Evolutionary conservation across 139 green algal species (phyloP).

Genomic region (Ostreobium quekettii): DNA sequence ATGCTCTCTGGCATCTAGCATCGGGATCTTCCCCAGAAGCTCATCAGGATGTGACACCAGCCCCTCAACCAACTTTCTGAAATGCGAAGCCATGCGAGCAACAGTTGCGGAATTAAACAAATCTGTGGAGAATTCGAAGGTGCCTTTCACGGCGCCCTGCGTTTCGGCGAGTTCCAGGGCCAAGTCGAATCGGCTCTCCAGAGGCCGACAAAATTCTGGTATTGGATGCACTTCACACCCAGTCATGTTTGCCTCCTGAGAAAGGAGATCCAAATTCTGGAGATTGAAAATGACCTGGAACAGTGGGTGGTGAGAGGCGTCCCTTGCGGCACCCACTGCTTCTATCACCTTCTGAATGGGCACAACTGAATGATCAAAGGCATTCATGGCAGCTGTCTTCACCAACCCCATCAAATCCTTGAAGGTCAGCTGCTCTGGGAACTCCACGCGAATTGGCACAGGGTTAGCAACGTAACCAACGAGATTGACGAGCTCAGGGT

Average conservation of each 20-base stretch:
- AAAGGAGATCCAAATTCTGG: background rate
- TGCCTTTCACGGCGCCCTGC: background rate
- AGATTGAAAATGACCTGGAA: background rate
- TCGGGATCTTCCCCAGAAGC: background rate
- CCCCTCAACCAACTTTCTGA: background rate
- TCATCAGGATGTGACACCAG: background rate
- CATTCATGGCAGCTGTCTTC: background rate
- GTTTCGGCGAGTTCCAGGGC: background rate
- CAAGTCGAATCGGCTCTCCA: background rate
- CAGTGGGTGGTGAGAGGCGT: background rate
- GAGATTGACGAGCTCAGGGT: background rate
- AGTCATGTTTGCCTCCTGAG: background rate
- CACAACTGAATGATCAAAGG: background rate
- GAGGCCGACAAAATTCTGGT: background rate
- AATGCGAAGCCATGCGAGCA: background rate
- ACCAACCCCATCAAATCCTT: background rate
- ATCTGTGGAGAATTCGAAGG: background rate
- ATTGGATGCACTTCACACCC: background rate
- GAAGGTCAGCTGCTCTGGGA: background rate
- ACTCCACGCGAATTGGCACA: background rate
- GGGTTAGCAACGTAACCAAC: constrained; percentile 14
- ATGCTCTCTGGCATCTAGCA: background rate
- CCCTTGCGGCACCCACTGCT: background rate
- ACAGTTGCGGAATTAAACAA: background rate
- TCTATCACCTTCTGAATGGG: background rate